These are phyloP conservation scores for Eucalyptus regnans DNA, from an alignment of 345 rosid genomes.

Conservation along the genomic window DNA sequence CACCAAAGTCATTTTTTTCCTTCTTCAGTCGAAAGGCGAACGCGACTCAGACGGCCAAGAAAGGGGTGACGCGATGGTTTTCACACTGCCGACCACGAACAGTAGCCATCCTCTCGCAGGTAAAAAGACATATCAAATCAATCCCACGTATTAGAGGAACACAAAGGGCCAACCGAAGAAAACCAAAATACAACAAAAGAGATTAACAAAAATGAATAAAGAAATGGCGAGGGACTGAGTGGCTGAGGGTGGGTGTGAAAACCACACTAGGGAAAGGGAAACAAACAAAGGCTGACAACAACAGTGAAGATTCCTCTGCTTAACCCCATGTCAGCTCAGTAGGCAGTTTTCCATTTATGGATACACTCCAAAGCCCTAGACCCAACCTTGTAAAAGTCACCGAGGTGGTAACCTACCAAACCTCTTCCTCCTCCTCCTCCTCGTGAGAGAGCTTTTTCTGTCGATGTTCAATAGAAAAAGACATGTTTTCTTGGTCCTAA, in stretches of 20 bases:
- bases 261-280: neutral
- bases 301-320: constrained; percentile 25
- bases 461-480: neutral
- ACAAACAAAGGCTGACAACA: neutral
- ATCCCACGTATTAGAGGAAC: neutral
- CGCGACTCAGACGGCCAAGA: neutral
- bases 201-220: neutral
- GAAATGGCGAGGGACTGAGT: neutral
- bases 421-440: neutral
- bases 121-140: neutral
- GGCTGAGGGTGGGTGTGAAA: neutral
- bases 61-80: neutral
- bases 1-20: neutral
- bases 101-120: neutral
- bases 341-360: constrained; percentile 52
- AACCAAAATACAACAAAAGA: neutral
- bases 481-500: neutral
- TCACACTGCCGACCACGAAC: neutral
- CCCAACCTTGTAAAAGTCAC: constrained; percentile 21
- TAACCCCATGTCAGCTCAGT: neutral
- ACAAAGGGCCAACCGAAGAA: neutral
- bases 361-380: constrained; percentile 20
- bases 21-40: neutral
- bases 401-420: constrained; percentile 17
- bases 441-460: neutral